Evolutionary conservation across 441 rosid species (phyloP).

Genomic region (Sinapis alba): DNA sequence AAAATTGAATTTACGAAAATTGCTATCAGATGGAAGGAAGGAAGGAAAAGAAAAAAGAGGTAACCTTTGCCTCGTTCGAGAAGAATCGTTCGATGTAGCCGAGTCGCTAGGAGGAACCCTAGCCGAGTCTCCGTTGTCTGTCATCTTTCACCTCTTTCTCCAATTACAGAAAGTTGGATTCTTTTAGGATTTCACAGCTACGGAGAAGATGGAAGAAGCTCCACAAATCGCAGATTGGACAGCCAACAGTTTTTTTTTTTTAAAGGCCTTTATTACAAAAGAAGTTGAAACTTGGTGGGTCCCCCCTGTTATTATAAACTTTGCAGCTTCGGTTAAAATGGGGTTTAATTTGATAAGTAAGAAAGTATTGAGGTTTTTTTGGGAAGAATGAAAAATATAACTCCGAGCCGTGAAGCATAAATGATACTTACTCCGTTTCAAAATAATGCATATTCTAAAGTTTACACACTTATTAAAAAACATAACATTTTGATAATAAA

Average conservation of each 20-base stretch:
- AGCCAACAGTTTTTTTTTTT: not conserved
- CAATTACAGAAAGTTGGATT: not conserved
- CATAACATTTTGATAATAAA: too few relatives aligned
- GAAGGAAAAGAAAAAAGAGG: not conserved
- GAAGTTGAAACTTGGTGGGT: not conserved
- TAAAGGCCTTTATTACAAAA: not conserved
- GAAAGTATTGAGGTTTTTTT: not conserved
- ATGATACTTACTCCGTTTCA: too few relatives aligned
- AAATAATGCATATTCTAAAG: too few relatives aligned
- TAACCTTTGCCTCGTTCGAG: conserved; percentile 71
- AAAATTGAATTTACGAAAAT: not conserved
- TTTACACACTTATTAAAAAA: too few relatives aligned
- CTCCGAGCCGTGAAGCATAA: not conserved
- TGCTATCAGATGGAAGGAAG: not conserved
- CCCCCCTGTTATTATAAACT: not conserved
- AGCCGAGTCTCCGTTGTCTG: conserved; percentile 45
- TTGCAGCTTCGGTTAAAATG: not conserved
- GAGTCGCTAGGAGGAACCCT: conserved; percentile 49
- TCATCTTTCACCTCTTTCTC: conserved; percentile 44
- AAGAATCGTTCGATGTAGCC: conserved; percentile 38
- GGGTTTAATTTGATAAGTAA: not conserved
- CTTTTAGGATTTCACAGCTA: conserved; percentile 5
- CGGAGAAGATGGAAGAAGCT: not conserved
- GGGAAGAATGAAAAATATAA: not conserved
- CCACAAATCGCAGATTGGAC: not conserved